Base-by-base conservation (phyloP, 2,329 filamentous ascomycete species). In the Drechslerella dactyloides region DNA sequence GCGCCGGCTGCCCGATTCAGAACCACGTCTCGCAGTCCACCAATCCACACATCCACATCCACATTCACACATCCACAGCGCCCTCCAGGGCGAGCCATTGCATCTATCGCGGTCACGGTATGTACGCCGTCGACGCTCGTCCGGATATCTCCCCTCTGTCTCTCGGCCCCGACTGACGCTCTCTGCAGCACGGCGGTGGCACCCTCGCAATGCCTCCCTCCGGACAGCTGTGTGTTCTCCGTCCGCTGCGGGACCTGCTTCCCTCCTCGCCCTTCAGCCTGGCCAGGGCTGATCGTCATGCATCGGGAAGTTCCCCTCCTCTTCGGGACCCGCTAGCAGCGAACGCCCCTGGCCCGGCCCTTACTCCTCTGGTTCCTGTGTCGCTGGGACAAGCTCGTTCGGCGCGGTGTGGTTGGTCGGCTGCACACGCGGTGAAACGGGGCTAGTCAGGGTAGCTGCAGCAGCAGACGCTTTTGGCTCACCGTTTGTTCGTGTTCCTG, bases 221-320 rank as follows among this genome's bases (percentile, higher is more conserved):
- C 44, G 6, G 44, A 21, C 44, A 48, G 44, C 44, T 48, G 17
- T 33, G 40, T 44, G 44, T 48, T 21, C 44, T 48, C 44, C 44
- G 44, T 48, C 44, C 19, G 27, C 27, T 33, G 27, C 27, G 27
- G 27, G 15, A 17, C n/a, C 37, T 17, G 5, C 13, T 42, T n/a
- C 11, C 13, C 13, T 2, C 5, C 37, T 42, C 37, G 19, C n/a
- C 8, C 15, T 19, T 23, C 15, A 48, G 15, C n/a, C 19, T 48
- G 19, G 61, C 56, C 50, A 50, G 54, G 64, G 50, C 23, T 44
- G 53, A 53, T 62, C 48, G 44, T 24, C 46, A 63, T 46, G 42
- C 33, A 61, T 59, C 53, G 58, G 65, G 51, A 55, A 63, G 59
- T 52, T 42, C 59, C 51, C 51, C 54, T 48, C 48, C 54, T 23